Percentiles rank a stretch among this genome's conserved stretches.
Conservation (phyloP, 2,329 filamentous ascomycete species). For the Xylariaceae sp. region DNA sequence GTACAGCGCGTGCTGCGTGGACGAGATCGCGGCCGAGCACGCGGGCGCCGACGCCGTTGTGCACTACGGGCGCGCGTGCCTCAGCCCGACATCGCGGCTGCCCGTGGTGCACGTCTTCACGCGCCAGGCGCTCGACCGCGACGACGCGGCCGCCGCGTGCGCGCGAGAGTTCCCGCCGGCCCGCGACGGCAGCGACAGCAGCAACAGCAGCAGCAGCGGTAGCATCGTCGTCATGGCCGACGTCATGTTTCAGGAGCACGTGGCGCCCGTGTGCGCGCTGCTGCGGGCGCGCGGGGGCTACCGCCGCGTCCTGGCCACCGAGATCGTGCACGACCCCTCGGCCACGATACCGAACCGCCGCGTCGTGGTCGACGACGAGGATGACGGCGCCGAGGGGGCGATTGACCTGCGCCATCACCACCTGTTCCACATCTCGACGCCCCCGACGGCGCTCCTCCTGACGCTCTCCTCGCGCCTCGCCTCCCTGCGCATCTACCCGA, state of each 20-base stretch:
- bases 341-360: constrained; percentile 79
- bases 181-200: too few species aligned
- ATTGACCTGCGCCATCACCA: constrained; percentile 56
- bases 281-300: constrained; percentile 64
- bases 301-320: constrained; percentile 57
- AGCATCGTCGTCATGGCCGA: constrained; percentile 82
- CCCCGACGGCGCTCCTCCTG: constrained; percentile 74
- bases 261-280: constrained; percentile 47
- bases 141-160: constrained; percentile 54
- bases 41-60: constrained; percentile 84
- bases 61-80: constrained; percentile 86
- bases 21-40: constrained; percentile 94
- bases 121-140: constrained; percentile 57
- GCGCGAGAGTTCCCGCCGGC: constrained; percentile 59
- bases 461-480: constrained; percentile 78
- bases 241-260: constrained; percentile 74
- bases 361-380: constrained; percentile 30
- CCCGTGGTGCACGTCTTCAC: constrained; percentile 92
- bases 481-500: constrained; percentile 70
- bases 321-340: constrained; percentile 68
- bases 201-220: too few species aligned
- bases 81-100: constrained; percentile 80
- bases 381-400: constrained; percentile 18
- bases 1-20: constrained; percentile 94
- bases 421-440: constrained; percentile 78